Evolutionary conservation across 345 rosid genomes (phyloP).

Genomic region (Murraya koenigii): DNA sequence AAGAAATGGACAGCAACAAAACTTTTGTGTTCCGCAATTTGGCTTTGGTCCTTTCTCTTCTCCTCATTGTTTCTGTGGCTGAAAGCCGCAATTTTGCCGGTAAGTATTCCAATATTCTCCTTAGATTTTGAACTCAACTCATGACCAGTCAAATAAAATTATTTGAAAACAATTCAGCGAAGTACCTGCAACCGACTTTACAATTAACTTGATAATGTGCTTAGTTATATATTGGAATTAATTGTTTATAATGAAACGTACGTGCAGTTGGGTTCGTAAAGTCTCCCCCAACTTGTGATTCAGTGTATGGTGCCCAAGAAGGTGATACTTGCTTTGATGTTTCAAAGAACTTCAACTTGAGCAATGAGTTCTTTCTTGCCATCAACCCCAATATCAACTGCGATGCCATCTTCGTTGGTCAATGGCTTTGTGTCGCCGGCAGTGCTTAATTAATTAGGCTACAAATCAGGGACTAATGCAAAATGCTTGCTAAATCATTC

Average conservation of each 20-base stretch:
- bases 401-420: constrained; percentile 25
- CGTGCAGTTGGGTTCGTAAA: neutral
- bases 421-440: constrained; percentile 39
- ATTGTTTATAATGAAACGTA: neutral
- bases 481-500: neutral
- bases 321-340: constrained; percentile 20
- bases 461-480: neutral
- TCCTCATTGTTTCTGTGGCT: constrained; percentile 16
- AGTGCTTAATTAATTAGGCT: neutral
- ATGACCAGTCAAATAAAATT: too few relatives aligned
- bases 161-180: too few relatives aligned
- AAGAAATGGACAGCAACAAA: constrained; percentile 15
- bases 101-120: neutral
- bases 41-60: constrained; percentile 14
- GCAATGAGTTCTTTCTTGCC: neutral
- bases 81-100: constrained; percentile 2
- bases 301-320: constrained; percentile 2
- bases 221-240: too few relatives aligned
- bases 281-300: neutral
- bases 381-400: constrained; percentile 41
- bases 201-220: too few relatives aligned
- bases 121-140: too few relatives aligned
- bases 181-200: too few relatives aligned
- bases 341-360: neutral
- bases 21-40: neutral